Base-by-base conservation (phyloP, 108 stramenopile genomes). In the Cyclotella kingstonii region DNA sequence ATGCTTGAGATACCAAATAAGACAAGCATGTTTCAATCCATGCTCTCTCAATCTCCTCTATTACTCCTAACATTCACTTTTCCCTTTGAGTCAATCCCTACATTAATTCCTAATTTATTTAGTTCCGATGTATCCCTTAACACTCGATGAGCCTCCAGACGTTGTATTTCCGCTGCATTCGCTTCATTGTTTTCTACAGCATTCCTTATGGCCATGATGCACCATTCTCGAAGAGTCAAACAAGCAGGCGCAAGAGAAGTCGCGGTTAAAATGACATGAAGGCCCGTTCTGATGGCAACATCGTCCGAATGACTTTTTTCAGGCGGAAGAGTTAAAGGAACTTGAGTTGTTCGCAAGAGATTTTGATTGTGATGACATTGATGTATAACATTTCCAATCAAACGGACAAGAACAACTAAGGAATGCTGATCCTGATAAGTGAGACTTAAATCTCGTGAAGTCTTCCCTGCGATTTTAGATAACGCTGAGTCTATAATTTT, bases 201-300 rank as follows among this genome's bases (percentile, higher is more conserved):
- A 78, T 90, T 86, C 22, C 87, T 79, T 51, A 93, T 86, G n/a
- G 88, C 88, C 33, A 93, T 76, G 46, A 93, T 76, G 26, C 83
- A 77, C 91, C 91, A 93, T 41, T 93, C 91, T 33, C 91, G 81
- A 9, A 93, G 57, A 17, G 88, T 84, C 53, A 93, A 87, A 63
- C 91, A 93, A 22, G 86, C 75, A 26, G 73, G 70, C 12, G 84
- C 74, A 60, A 87, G 79, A 8, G 86, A 68, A 9, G 91, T 93
- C 21, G 83, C 80, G 0, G 88, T 88, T 10, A 93, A 67, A 6
- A 93, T 35, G 11, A 90, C 84, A 60, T 93, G 91, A 23, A 93
- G 62, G 3, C 76, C 91, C 45, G 64, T 82, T 22, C 91, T 68
- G 22, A 9, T 44, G 0, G 63, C n/a, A 22, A 15, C 6, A 48